Conservation (phyloP, 169 alveolate species). For the Cryptosporidium ubiquitum region DNA sequence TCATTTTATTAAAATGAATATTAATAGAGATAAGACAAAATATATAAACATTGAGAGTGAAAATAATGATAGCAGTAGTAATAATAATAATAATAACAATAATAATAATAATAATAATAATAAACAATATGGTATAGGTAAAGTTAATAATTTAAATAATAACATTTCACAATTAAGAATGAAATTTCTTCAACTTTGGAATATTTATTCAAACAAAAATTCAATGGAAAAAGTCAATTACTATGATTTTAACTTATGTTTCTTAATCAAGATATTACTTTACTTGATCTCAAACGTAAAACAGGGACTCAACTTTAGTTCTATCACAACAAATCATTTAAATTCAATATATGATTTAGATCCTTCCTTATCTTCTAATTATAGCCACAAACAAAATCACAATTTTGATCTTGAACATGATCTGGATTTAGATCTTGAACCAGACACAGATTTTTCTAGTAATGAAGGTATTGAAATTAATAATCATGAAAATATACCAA, state of each 20-base stretch:
- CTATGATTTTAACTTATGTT: constrained; percentile 6
- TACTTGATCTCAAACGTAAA: constrained; percentile 12
- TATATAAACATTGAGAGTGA: background rate
- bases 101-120: background rate
- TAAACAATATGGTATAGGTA: background rate
- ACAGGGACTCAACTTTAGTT: background rate
- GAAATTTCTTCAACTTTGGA: constrained; percentile 64
- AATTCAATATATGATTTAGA: background rate
- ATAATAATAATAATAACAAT: background rate
- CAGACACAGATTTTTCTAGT: background rate
- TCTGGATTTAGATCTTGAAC: background rate
- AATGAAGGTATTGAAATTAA: background rate
- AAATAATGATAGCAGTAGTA: background rate
- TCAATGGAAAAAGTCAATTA: constrained; percentile 34
- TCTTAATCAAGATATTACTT: background rate
- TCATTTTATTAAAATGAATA: constrained; percentile 14
- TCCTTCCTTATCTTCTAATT: background rate
- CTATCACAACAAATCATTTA: background rate
- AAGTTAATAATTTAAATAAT: background rate
- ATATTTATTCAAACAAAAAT: constrained; percentile 47
- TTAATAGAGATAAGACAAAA: constrained; percentile 49
- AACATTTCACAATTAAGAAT: constrained; percentile 23
- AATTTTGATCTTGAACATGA: background rate
- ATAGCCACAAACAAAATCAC: background rate
- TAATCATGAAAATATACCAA: background rate